Conservation (phyloP, 208 protist genomes). For the Lotmaria passim region DNA sequence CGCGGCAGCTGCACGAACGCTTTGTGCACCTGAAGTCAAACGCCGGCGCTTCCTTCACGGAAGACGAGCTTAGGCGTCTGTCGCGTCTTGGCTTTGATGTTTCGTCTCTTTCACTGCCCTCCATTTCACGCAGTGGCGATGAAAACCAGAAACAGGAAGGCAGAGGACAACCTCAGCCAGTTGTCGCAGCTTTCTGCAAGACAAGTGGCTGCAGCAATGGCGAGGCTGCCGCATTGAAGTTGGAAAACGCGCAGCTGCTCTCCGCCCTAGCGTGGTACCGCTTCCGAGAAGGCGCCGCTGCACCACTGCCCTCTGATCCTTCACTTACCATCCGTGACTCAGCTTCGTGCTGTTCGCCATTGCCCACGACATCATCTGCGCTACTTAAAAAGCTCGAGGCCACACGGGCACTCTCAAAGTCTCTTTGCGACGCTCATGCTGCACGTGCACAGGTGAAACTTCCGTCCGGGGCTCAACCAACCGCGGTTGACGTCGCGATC, state of each 20-base stretch:
- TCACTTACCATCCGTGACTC: background rate
- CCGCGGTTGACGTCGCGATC: constrained; percentile 24
- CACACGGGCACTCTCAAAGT: background rate
- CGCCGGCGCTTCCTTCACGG: background rate
- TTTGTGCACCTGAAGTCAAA: background rate
- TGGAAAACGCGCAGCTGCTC: constrained; percentile 21
- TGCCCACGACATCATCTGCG: background rate
- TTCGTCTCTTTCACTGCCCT: background rate
- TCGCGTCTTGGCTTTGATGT: constrained; percentile 19
- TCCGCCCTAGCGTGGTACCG: constrained; percentile 20
- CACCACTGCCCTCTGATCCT: background rate
- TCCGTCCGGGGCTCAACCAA: background rate
- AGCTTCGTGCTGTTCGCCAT: background rate
- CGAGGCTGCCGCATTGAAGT: constrained; percentile 1
- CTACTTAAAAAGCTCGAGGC: background rate
- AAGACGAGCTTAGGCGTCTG: constrained; percentile 12
- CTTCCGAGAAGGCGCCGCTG: background rate
- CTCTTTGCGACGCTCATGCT: background rate
- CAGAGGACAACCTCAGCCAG: background rate
- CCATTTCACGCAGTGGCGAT: background rate
- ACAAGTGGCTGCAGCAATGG: background rate
- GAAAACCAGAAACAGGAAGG: no score
- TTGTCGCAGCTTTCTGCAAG: background rate
- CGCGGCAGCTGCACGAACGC: constrained; percentile 24
- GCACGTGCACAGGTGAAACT: background rate